Evolutionary conservation across 2,329 filamentous ascomycete species (phyloP).

Genomic region (Ophiostoma montium): DNA sequence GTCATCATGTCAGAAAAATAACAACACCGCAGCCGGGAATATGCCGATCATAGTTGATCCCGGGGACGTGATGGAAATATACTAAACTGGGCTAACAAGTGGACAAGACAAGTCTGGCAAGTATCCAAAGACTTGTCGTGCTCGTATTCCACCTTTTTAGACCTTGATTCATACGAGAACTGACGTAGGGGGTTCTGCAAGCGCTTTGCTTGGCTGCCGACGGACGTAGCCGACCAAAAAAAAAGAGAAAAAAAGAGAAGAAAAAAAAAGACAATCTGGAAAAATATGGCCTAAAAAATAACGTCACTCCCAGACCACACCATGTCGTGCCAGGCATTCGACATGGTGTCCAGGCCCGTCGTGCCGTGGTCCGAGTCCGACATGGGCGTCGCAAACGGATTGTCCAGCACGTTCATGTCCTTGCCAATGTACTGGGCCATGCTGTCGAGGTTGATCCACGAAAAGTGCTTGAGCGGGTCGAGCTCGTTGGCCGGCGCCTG

Average conservation of each 20-base stretch:
- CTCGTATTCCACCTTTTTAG: neutral
- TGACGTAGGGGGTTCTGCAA: neutral
- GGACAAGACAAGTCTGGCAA: too few relatives aligned
- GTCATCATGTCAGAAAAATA: too few relatives aligned
- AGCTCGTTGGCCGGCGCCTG: neutral
- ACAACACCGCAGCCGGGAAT: too few relatives aligned
- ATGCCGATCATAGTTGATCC: too few relatives aligned
- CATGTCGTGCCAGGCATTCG: conserved; percentile 8
- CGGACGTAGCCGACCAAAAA: too few relatives aligned
- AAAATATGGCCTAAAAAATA: neutral
- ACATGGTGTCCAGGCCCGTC: conserved; percentile 1
- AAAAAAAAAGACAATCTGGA: neutral
- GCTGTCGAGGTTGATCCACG: conserved; percentile 7
- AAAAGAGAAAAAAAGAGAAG: too few relatives aligned
- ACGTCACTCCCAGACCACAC: conserved; percentile 8
- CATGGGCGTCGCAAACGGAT: conserved; percentile 7
- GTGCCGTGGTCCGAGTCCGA: conserved; percentile 6
- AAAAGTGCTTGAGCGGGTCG: conserved; percentile 7
- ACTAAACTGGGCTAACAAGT: too few relatives aligned
- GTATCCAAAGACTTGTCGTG: too few relatives aligned
- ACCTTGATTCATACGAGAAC: conserved; percentile 1
- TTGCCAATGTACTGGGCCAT: conserved; percentile 8
- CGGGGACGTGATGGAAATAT: too few relatives aligned
- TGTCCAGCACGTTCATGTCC: conserved; percentile 6
- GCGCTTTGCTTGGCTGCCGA: too few relatives aligned